These are phyloP conservation scores for Nemophila menziesii DNA, from an alignment of 257 asterid species.

Conservation along the genomic window DNA sequence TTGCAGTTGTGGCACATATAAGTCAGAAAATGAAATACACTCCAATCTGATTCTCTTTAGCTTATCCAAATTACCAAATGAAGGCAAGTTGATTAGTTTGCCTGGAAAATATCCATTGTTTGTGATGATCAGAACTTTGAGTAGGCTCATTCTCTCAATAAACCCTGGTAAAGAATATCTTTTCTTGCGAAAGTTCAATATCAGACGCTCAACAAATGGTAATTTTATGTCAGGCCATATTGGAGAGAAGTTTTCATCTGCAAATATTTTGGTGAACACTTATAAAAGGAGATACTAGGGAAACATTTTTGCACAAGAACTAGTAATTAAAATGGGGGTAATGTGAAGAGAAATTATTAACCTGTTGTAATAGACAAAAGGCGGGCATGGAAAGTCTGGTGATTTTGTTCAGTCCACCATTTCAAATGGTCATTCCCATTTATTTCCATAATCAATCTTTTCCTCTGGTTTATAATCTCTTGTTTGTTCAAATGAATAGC, in stretches of 20 bases:
- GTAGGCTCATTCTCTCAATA: conserved; percentile 11
- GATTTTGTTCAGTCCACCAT: conserved; percentile 15
- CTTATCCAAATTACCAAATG: conserved; percentile 13
- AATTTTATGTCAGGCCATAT: conserved; percentile 13
- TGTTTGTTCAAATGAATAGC: conserved; percentile 12
- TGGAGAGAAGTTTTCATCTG: conserved; percentile 18
- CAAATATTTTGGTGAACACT: conserved; percentile 1
- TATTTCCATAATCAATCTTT: conserved; percentile 18
- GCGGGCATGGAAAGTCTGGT: conserved; percentile 12
- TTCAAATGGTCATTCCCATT: conserved; percentile 13
- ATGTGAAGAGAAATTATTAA: neutral
- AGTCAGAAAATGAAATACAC: conserved; percentile 18
- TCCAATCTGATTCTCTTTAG: conserved; percentile 26
- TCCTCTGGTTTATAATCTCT: conserved; percentile 16
- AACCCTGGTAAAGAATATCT: conserved; percentile 18
- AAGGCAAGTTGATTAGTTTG: conserved; percentile 10
- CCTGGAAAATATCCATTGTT: conserved; percentile 18
- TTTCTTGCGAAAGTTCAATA: conserved; percentile 19
- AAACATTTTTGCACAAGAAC: too few species aligned
- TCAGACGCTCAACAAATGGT: conserved; percentile 20
- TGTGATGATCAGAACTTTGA: conserved; percentile 19
- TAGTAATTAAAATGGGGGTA: too few species aligned
- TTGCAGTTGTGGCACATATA: conserved; percentile 7
- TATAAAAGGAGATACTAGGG: too few species aligned
- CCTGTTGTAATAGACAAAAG: conserved; percentile 27